These are phyloP conservation scores for Davidsoniella neocaledoniae DNA, from an alignment of 2,329 filamentous ascomycete species.

Conservation along the genomic window DNA sequence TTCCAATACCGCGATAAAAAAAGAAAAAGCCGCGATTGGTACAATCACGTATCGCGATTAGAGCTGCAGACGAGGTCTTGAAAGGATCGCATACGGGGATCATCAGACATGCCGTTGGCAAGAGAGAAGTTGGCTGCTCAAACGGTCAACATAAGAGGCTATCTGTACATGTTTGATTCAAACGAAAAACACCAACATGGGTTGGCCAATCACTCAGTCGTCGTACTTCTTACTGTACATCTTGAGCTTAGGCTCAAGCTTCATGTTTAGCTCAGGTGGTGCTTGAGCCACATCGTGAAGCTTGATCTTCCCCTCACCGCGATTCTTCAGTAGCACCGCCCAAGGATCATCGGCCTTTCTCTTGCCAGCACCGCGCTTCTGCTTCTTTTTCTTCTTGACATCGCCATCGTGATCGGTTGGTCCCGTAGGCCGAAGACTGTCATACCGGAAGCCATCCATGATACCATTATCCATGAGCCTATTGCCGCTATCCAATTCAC, in stretches of 20 bases:
- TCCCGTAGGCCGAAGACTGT: constrained; percentile 7
- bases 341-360: constrained; percentile 49
- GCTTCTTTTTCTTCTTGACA: constrained; percentile 26
- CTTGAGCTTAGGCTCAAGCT: constrained; percentile 20
- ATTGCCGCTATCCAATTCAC: constrained; percentile 42
- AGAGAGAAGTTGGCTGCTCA: too few species aligned
- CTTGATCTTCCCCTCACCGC: constrained; percentile 36
- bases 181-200: too few species aligned
- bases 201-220: too few species aligned
- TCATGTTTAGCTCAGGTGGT: constrained; percentile 53
- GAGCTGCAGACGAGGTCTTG: too few species aligned
- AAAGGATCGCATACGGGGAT: too few species aligned
- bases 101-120: too few species aligned
- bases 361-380: constrained; percentile 21
- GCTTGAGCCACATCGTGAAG: constrained; percentile 50
- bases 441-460: constrained; percentile 11
- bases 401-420: constrained; percentile 21
- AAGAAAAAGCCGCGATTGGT: too few species aligned
- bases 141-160: too few species aligned
- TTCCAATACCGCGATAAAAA: too few species aligned
- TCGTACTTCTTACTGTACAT: constrained; percentile 5
- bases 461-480: constrained; percentile 23
- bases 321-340: constrained; percentile 52
- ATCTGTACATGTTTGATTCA: too few species aligned
- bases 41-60: too few species aligned